These are phyloP conservation scores for Diplodia scrobiculata DNA, from an alignment of 2,329 filamentous ascomycete genomes.

Conservation along the genomic window DNA sequence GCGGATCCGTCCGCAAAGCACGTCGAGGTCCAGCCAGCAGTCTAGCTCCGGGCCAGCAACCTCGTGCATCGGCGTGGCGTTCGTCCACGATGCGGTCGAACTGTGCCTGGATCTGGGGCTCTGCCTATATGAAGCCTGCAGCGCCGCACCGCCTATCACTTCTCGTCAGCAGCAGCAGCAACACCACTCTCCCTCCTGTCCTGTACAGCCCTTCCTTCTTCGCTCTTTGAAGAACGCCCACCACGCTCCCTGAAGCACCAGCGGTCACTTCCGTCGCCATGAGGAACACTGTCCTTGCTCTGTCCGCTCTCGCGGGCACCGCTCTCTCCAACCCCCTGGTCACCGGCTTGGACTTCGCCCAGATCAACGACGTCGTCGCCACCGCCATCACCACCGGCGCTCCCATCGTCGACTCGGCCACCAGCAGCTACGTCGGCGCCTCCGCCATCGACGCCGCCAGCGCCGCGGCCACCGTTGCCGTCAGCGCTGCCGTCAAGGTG, in stretches of 20 bases:
- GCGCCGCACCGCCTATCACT: not conserved
- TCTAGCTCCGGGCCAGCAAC: not conserved
- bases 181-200: conserved; percentile 12
- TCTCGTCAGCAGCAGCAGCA: conserved; percentile 18
- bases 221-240: conserved; percentile 17
- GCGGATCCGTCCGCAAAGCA: not conserved
- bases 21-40: not conserved
- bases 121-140: conserved; percentile 15
- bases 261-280: too few relatives aligned
- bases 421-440: not conserved
- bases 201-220: conserved; percentile 9
- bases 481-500: conserved; percentile 6
- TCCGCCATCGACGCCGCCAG: conserved; percentile 12
- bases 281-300: conserved; percentile 22
- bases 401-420: not conserved
- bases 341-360: conserved; percentile 7
- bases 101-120: conserved; percentile 2
- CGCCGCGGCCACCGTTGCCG: not conserved
- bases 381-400: not conserved
- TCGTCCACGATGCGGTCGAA: not conserved
- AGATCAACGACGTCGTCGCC: conserved; percentile 19
- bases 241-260: conserved; percentile 2
- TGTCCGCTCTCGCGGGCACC: conserved; percentile 24
- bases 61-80: not conserved
- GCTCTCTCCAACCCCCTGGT: conserved; percentile 15